Base-by-base conservation (phyloP, 306 rosid species). In the Cucumis cinereus region DNA sequence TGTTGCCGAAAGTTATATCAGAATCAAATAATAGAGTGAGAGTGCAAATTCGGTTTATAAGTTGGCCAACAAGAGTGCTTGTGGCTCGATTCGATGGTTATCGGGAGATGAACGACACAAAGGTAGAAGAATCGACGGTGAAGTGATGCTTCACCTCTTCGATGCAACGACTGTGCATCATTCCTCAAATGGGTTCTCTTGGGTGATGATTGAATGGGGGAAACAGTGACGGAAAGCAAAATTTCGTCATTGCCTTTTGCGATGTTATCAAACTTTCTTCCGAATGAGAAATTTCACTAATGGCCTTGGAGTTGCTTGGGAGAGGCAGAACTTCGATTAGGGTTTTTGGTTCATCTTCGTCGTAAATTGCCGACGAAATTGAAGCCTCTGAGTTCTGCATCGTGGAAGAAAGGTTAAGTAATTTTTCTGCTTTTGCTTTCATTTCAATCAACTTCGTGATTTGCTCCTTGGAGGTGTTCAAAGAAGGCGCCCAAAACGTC, bases 201-300 rank as follows among this genome's bases (percentile, higher is more conserved):
- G 99, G 99, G 99, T 83, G 75, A 89, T 87, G 82, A 92, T 94
- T 0, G 99, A 94, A 20, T 92, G n/a, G 96, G 99, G 86, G 82
- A 41, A 81, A 64, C 60, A 1, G 36, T 3, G 73, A 81, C 16
- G 78, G 74, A 61, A 82, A 84, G 79, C 87, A 83, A 70, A 76
- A 73, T 28, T 79, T 85, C 1, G 64, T 89, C 30, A 78, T 83
- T 24, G 88, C 97, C 47, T 94, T 87, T 85, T 90, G 99, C 52
- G 96, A 94, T 12, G 99, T 86, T 43, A 74, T 80, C 9, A 87
- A 88, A 59, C 53, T 89, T 67, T 40, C 53, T 40, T 67, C 33
- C 5, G 24, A 67, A 38, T 61, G 59, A 16, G 28, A 68, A 54
- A 53, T 78, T 71, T 77, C 84, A 80, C n/a, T 74, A 36, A 30